phyloP scores from a whole-genome alignment of 371 early-diverging fungal genomes.

The Mucor racemosus region DNA sequence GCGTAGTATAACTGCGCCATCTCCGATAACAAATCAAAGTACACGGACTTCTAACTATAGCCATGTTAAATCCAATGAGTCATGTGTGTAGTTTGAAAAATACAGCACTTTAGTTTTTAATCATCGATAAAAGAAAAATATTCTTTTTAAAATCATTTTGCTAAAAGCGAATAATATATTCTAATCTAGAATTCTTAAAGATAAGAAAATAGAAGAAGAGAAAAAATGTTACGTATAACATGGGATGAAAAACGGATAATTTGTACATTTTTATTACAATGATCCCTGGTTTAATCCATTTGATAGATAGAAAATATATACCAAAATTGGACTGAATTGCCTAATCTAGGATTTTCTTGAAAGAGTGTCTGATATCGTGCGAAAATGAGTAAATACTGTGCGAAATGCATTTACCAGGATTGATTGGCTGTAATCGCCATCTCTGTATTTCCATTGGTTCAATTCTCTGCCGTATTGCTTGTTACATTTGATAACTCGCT shows the following conservation, averaged over 20 bases:
- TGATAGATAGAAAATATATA: constrained; percentile 4
- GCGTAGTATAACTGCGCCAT: not conserved
- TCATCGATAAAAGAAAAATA: not conserved
- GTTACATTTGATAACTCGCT: constrained; percentile 1
- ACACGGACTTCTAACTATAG: constrained; percentile 15
- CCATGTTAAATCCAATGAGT: constrained; percentile 14
- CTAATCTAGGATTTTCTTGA: constrained; percentile 9
- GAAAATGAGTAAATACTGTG: constrained; percentile 27
- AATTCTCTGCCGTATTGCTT: not conserved
- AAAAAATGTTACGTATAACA: not conserved
- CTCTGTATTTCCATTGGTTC: constrained; percentile 15
- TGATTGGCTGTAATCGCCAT: constrained; percentile 22
- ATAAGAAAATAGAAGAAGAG: not conserved
- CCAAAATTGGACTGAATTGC: constrained; percentile 30
- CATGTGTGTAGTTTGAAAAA: constrained; percentile 13
- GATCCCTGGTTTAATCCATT: not conserved
- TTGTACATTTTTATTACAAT: not conserved
- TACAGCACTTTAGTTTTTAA: not conserved
- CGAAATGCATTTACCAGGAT: constrained; percentile 12
- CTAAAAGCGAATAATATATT: not conserved
- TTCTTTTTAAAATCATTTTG: not conserved
- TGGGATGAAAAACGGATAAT: not conserved
- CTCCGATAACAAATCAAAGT: constrained; percentile 18
- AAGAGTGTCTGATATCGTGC: constrained; percentile 22
- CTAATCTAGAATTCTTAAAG: not conserved